phyloP scores from a whole-genome alignment of 2,329 filamentous ascomycete species.

The Pseudogymnoascus sp. region DNA sequence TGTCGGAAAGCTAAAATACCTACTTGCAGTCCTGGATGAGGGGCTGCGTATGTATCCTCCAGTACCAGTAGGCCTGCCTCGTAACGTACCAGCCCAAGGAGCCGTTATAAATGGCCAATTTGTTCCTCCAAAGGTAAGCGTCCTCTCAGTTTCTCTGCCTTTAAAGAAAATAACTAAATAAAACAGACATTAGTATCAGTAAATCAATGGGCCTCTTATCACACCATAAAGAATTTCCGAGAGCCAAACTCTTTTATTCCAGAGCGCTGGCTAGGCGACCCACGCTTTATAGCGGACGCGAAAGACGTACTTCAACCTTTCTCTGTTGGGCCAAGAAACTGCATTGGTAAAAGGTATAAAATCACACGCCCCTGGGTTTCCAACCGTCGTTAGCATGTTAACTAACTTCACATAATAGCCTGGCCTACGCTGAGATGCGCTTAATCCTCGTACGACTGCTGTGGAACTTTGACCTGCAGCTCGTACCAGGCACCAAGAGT shows the following conservation, averaged over 20 bases:
- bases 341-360: conserved; percentile 13
- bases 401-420: background rate
- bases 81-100: conserved; percentile 16
- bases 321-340: conserved; percentile 14
- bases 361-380: background rate
- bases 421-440: conserved; percentile 16
- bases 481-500: background rate
- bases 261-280: conserved; percentile 30
- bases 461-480: conserved; percentile 20
- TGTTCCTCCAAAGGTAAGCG: conserved; percentile 5
- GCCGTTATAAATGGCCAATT: conserved; percentile 16
- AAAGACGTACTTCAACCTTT: conserved; percentile 15
- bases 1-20: conserved; percentile 23
- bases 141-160: background rate
- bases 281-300: conserved; percentile 23
- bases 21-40: conserved; percentile 30
- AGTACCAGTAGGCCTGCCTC: conserved; percentile 9
- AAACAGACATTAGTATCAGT: conserved; percentile 10
- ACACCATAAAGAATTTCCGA: background rate
- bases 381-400: background rate
- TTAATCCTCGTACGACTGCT: conserved; percentile 18
- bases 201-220: background rate
- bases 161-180: conserved; percentile 9
- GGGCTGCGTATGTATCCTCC: conserved; percentile 28
- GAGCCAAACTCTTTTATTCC: conserved; percentile 28